Percentiles rank a stretch among this genome's conserved stretches.
These are phyloP conservation scores for Parafenestella ontariensis DNA, from an alignment of 2,329 filamentous ascomycete genomes.

Conservation along the genomic window DNA sequence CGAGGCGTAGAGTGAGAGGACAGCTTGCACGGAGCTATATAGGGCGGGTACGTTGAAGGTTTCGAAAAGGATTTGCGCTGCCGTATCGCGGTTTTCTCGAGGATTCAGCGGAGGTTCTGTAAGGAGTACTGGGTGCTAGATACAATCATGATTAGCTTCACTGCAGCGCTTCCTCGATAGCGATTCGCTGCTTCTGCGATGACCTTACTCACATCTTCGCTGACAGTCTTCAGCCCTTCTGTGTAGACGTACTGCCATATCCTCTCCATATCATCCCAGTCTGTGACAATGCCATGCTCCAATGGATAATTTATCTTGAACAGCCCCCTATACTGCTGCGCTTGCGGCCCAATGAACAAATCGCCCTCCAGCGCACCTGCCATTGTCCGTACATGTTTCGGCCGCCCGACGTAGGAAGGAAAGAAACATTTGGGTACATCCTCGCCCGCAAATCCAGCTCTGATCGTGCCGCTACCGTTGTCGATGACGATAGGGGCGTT, in stretches of 20 bases:
- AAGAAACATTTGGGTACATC: constrained; percentile 97
- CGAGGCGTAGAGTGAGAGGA: constrained; percentile 93
- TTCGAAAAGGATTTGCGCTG: constrained; percentile 97
- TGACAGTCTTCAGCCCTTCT: constrained; percentile 93
- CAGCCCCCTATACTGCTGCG: constrained; percentile 87
- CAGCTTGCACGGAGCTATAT: constrained; percentile 96
- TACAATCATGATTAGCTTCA: constrained; percentile 18
- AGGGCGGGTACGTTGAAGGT: constrained; percentile 97
- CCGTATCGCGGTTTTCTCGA: constrained; percentile 91
- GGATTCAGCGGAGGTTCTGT: constrained; percentile 97
- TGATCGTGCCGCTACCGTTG: constrained; percentile 97
- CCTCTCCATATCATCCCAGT: constrained; percentile 99
- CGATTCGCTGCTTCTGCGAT: constrained; percentile 9
- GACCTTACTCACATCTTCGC: constrained; percentile 77
- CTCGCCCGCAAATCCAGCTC: constrained; percentile 95
- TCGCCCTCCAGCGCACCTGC: constrained; percentile 97
- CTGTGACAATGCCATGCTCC: constrained; percentile 97
- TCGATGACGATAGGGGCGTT: constrained; percentile 99
- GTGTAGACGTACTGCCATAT: constrained; percentile 99
- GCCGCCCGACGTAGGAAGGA: constrained; percentile 93
- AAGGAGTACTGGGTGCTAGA: constrained; percentile 88
- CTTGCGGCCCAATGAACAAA: constrained; percentile 93
- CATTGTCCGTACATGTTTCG: constrained; percentile 92
- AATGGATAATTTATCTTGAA: constrained; percentile 96
- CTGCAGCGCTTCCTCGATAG: constrained; percentile 1